phyloP scores from a whole-genome alignment of 2,329 filamentous ascomycete species.

The Fusarium proliferatum region DNA sequence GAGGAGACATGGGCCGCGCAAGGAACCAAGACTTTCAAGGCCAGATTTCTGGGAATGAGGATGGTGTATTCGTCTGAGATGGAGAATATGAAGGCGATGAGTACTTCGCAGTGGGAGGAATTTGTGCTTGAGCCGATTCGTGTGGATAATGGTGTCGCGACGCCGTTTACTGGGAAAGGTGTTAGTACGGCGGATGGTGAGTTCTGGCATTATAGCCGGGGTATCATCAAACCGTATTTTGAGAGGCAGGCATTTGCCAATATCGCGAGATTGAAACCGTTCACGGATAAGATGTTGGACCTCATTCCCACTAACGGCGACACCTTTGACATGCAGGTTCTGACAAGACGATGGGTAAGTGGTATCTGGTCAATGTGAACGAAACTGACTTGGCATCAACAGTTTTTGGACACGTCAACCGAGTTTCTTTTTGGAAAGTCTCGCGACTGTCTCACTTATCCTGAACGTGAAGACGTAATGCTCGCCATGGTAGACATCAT shows the following conservation, averaged over 20 bases:
- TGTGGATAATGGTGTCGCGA: conserved; percentile 25
- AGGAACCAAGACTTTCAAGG: conserved; percentile 30
- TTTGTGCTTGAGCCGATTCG: conserved; percentile 38
- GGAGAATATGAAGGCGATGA: conserved; percentile 39
- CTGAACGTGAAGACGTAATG: background rate
- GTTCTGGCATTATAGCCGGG: conserved; percentile 35
- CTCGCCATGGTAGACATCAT: conserved; percentile 6
- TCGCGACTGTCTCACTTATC: background rate
- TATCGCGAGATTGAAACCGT: conserved; percentile 31
- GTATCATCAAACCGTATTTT: conserved; percentile 37
- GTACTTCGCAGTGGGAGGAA: conserved; percentile 36
- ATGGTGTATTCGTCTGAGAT: conserved; percentile 37
- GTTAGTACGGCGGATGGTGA: conserved; percentile 33
- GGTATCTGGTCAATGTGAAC: fast-evolving
- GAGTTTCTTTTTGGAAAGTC: background rate
- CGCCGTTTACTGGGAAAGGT: conserved; percentile 34
- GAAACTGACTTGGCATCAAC: background rate
- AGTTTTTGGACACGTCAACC: conserved; percentile 1
- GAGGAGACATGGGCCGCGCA: conserved; percentile 11
- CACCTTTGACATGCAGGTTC: conserved; percentile 1
- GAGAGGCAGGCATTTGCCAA: conserved; percentile 36
- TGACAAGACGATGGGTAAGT: background rate
- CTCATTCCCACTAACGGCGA: background rate
- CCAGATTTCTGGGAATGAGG: conserved; percentile 35
- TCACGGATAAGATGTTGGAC: conserved; percentile 14